Percentiles rank a stretch among this genome's conserved stretches.
Conservation (phyloP, 257 asterid genomes). For the Marsdenia floribunda region DNA sequence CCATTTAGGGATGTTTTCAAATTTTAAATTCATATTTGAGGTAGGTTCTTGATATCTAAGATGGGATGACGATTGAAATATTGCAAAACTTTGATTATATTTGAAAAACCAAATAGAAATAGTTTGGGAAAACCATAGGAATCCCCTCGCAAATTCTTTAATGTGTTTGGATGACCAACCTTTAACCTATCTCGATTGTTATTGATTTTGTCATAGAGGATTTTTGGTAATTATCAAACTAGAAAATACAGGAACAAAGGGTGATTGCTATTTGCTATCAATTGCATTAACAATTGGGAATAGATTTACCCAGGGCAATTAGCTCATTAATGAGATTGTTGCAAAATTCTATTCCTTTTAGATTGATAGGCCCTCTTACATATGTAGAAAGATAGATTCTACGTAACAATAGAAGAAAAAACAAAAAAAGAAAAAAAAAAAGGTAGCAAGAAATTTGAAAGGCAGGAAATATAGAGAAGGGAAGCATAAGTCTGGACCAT, state of each 20-base stretch:
- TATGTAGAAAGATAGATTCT: neutral
- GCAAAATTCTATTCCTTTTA: too few relatives aligned
- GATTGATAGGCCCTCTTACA: too few relatives aligned
- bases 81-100: neutral
- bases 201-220: too few relatives aligned
- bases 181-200: too few relatives aligned
- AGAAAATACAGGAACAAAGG: neutral
- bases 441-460: too few relatives aligned
- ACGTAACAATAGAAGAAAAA: neutral
- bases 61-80: neutral
- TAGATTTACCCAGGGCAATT: conserved; percentile 26
- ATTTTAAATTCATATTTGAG: neutral
- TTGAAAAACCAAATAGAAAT: too few relatives aligned
- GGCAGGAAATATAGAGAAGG: neutral
- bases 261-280: neutral
- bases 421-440: too few relatives aligned
- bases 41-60: neutral
- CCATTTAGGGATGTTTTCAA: neutral
- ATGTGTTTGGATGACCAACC: too few relatives aligned
- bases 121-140: too few relatives aligned
- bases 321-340: too few relatives aligned
- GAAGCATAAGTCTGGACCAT: conserved; percentile 24
- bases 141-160: too few relatives aligned
- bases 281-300: neutral
- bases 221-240: too few relatives aligned